phyloP scores from a whole-genome alignment of 192 early-diverging fungal species.

The Coemansia sp. region DNA sequence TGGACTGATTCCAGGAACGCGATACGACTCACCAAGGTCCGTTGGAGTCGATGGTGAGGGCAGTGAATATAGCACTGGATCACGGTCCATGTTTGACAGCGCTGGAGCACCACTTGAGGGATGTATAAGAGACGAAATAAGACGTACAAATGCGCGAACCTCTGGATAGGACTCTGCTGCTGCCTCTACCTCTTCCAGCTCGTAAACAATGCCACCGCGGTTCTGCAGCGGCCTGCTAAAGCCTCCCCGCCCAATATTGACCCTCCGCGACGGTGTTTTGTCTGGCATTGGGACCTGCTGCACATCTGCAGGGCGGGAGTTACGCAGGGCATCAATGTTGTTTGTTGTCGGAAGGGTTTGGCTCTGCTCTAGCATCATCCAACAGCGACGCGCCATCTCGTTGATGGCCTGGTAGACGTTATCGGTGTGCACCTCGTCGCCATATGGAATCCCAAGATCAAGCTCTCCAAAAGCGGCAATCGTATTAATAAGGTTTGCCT shows the following conservation, averaged over 20 bases:
- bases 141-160: conserved; percentile 78
- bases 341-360: conserved; percentile 60
- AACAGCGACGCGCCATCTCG: conserved; percentile 72
- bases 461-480: conserved; percentile 79
- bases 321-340: conserved; percentile 24
- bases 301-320: conserved; percentile 9
- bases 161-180: conserved; percentile 81
- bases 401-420: conserved; percentile 27
- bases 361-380: conserved; percentile 77
- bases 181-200: conserved; percentile 82
- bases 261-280: conserved; percentile 20
- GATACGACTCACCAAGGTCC: conserved; percentile 65
- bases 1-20: conserved; percentile 72
- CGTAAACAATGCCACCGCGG: conserved; percentile 66
- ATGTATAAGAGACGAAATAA: conserved; percentile 74
- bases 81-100: conserved; percentile 36
- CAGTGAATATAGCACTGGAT: conserved; percentile 34
- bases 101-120: conserved; percentile 49
- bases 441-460: conserved; percentile 28
- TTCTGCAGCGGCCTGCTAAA: conserved; percentile 8
- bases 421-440: conserved; percentile 30
- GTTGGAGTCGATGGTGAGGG: conserved; percentile 59
- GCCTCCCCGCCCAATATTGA: conserved; percentile 34
- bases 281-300: conserved; percentile 24
- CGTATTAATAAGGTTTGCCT: conserved; percentile 76